phyloP scores from a whole-genome alignment of 352 stramenopile genomes.

The Globisporangium nagaii region DNA sequence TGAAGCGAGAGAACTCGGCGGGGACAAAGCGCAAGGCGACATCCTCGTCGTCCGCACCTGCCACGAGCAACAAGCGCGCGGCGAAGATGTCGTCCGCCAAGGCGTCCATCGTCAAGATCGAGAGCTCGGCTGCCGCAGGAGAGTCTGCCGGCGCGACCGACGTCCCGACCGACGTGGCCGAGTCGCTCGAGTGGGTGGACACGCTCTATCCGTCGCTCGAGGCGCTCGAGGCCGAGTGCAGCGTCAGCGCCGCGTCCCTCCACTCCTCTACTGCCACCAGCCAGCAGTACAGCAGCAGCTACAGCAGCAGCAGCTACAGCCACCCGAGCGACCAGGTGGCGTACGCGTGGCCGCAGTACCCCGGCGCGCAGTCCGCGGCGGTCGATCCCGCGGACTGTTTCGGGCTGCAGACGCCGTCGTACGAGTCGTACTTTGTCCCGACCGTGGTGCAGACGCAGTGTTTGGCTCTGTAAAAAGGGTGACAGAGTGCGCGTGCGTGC shows the following conservation, averaged over 20 bases:
- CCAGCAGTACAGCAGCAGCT: not conserved
- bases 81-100: constrained; percentile 1
- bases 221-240: constrained; percentile 14
- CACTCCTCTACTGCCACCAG: not conserved
- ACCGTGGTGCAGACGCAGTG: constrained; percentile 11
- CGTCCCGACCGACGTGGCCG: not conserved
- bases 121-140: not conserved
- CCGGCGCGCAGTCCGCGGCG: not conserved
- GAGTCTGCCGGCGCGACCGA: not conserved
- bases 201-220: constrained; percentile 61
- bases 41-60: not conserved
- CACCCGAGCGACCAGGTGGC: not conserved
- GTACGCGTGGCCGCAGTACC: constrained; percentile 11
- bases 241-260: not conserved
- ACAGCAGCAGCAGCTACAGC: not conserved
- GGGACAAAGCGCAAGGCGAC: constrained; percentile 8
- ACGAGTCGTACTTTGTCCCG: constrained; percentile 8
- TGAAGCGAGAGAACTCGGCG: constrained; percentile 7
- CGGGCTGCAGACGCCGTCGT: not conserved
- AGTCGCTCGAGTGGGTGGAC: constrained; percentile 53
- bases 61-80: not conserved
- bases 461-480: constrained; percentile 4
- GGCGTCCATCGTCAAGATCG: not conserved
- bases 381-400: not conserved
- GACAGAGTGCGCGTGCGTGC: too few relatives aligned